Evolutionary conservation across 495 filamentous ascomycete species (phyloP).

Genomic region (Neurospora sublineolata): DNA sequence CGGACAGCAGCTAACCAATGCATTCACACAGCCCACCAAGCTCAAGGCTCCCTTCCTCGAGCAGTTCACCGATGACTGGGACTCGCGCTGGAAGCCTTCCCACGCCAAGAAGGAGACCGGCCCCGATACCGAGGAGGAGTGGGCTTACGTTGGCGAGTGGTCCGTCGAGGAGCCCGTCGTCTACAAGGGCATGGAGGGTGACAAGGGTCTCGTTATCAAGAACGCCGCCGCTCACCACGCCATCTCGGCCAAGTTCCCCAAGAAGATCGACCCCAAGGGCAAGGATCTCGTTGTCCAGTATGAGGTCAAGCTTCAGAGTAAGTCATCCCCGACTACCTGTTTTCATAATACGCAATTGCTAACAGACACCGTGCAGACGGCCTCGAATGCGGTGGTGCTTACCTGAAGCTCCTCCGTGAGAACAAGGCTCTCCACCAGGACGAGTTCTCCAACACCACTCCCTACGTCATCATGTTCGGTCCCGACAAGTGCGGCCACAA

Average conservation of each 20-base stretch:
- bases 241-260: constrained; percentile 97
- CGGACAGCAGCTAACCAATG: constrained; percentile 17
- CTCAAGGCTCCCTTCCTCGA: constrained; percentile 93
- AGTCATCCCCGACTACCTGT: constrained; percentile 22
- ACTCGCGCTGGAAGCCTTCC: constrained; percentile 80
- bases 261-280: constrained; percentile 92
- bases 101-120: constrained; percentile 85
- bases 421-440: constrained; percentile 94
- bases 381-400: constrained; percentile 96
- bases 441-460: constrained; percentile 94
- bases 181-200: constrained; percentile 88
- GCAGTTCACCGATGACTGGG: constrained; percentile 96
- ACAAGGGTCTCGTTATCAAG: constrained; percentile 91
- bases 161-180: constrained; percentile 87
- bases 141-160: constrained; percentile 97
- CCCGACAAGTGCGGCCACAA: constrained; percentile 98
- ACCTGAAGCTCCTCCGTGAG: constrained; percentile 97
- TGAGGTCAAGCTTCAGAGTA: constrained; percentile 98
- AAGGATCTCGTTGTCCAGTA: constrained; percentile 97
- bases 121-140: constrained; percentile 79
- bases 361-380: constrained; percentile 48
- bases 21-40: constrained; percentile 56
- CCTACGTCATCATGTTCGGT: constrained; percentile 99
- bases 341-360: not conserved
- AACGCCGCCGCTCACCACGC: constrained; percentile 95